Evolutionary conservation across 805 yeast genomes (phyloP).

Genomic region (Kazachstania africana): DNA sequence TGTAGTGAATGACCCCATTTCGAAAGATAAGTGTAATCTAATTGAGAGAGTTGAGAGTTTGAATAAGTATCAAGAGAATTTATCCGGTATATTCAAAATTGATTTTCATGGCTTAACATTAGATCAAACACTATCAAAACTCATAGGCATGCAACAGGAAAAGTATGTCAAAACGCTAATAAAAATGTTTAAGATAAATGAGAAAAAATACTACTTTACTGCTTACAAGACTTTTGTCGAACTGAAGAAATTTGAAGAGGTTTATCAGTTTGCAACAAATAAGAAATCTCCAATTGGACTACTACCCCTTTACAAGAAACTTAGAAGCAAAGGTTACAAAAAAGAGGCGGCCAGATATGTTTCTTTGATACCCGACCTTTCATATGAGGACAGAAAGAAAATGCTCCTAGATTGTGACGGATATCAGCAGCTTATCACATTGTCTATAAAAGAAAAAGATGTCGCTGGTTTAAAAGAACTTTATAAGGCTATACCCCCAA

Average conservation of each 20-base stretch:
- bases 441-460: conserved; percentile 21
- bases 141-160: conserved; percentile 39
- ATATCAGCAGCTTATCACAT: conserved; percentile 32
- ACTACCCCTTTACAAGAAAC: conserved; percentile 46
- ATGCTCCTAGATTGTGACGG: conserved; percentile 45
- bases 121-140: conserved; percentile 34
- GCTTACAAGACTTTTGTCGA: conserved; percentile 38
- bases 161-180: conserved; percentile 37
- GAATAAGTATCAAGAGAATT: conserved; percentile 32
- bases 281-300: conserved; percentile 64
- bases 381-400: conserved; percentile 36
- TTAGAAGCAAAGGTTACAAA: conserved; percentile 41
- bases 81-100: conserved; percentile 31
- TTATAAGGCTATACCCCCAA: conserved; percentile 15
- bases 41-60: conserved; percentile 36
- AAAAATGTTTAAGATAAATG: conserved; percentile 45
- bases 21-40: conserved; percentile 10
- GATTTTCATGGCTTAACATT: conserved; percentile 34
- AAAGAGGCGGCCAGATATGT: conserved; percentile 53
- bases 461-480: conserved; percentile 14
- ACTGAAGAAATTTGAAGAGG: conserved; percentile 41
- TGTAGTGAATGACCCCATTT: conserved; percentile 5
- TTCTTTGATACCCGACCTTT: conserved; percentile 34
- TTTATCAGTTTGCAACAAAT: conserved; percentile 39
- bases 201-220: conserved; percentile 43